phyloP scores from a whole-genome alignment of 345 rosid species.

The Iberis pinnata region DNA sequence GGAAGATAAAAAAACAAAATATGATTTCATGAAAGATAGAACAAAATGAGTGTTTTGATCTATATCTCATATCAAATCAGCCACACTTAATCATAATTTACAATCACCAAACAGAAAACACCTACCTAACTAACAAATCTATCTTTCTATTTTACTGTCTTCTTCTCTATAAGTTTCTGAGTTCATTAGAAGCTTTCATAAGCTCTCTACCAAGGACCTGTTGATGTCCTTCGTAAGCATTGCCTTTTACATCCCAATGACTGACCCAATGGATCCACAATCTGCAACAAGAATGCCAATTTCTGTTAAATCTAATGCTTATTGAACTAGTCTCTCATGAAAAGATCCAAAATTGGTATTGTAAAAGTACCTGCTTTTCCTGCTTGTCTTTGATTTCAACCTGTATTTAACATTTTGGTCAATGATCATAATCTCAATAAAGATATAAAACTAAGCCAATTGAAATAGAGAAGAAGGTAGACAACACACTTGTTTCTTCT shows the following conservation, averaged over 20 bases:
- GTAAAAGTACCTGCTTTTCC: conserved; percentile 47
- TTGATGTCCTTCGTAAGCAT: conserved; percentile 74
- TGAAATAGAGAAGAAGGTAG: conserved; percentile 17
- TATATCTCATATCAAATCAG: conserved; percentile 22
- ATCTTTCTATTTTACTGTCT: conserved; percentile 23
- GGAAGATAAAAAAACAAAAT: conserved; percentile 17
- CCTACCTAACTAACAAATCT: conserved; percentile 38
- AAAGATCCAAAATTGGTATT: neutral
- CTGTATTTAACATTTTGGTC: conserved; percentile 41
- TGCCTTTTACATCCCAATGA: conserved; percentile 56
- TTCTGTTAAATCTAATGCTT: neutral
- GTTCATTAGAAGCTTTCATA: conserved; percentile 1
- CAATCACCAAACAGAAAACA: conserved; percentile 35
- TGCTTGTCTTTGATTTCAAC: conserved; percentile 44
- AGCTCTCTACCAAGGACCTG: conserved; percentile 80
- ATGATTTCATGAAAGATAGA: conserved; percentile 13
- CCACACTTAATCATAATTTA: conserved; percentile 39
- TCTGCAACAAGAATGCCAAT: conserved; percentile 26
- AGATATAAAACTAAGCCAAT: neutral
- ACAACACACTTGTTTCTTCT: conserved; percentile 63
- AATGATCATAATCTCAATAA: conserved; percentile 3
- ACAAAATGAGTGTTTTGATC: conserved; percentile 18
- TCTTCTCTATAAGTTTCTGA: conserved; percentile 22
- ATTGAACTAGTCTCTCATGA: neutral
- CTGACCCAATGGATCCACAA: conserved; percentile 40